Conservation (phyloP, 495 filamentous ascomycete genomes). For the Penicillium alfredii region DNA sequence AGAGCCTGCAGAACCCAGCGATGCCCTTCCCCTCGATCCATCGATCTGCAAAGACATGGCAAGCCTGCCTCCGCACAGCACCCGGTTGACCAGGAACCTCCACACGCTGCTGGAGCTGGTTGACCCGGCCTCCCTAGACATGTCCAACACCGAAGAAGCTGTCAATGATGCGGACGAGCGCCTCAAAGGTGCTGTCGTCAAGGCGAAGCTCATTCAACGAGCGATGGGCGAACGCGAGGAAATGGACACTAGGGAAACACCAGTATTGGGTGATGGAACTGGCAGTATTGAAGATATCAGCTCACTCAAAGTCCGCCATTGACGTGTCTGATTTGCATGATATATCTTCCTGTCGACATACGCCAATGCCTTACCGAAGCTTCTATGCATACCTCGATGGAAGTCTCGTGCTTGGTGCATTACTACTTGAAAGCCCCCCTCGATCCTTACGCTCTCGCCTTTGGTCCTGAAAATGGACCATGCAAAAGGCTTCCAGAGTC, state of each 20-base stretch:
- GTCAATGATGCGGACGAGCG: conserved; percentile 83
- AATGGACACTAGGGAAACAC: conserved; percentile 20
- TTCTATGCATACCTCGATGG: too few species aligned
- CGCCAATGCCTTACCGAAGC: too few species aligned
- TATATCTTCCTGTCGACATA: too few species aligned
- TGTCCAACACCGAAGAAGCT: conserved; percentile 74
- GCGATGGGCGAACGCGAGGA: conserved; percentile 54
- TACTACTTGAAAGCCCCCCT: too few species aligned
- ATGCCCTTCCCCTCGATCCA: conserved; percentile 22
- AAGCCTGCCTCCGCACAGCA: conserved; percentile 45
- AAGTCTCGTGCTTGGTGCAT: too few species aligned
- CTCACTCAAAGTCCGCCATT: conserved; percentile 42
- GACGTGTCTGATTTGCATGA: conserved; percentile 17
- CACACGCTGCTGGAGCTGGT: conserved; percentile 64
- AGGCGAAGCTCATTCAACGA: conserved; percentile 73
- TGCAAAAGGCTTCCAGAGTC: too few species aligned
- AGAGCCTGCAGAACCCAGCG: conserved; percentile 9
- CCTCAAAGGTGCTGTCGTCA: conserved; percentile 70
- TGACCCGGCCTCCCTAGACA: conserved; percentile 71
- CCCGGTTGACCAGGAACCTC: conserved; percentile 69
- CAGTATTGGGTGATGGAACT: conserved; percentile 34
- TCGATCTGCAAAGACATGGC: conserved; percentile 37
- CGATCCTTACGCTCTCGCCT: too few species aligned
- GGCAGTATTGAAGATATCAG: conserved; percentile 54
- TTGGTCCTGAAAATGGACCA: too few species aligned